phyloP scores from a whole-genome alignment of 202 grass and related monocot genomes.

The Panicum virgatum region DNA sequence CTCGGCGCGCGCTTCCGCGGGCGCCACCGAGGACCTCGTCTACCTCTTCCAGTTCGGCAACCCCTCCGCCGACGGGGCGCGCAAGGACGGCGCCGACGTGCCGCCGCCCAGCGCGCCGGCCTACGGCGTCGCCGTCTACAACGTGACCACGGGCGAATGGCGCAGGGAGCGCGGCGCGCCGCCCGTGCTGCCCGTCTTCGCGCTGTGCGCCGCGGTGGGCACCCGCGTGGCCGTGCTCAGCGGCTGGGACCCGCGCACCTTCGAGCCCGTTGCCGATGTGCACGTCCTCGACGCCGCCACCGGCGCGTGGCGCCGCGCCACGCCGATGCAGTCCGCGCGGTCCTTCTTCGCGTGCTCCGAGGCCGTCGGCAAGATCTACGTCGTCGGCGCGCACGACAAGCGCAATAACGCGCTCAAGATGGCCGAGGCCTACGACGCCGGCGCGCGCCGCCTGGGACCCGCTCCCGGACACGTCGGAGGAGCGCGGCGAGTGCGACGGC shows the following conservation, averaged over 20 bases:
- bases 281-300: constrained; percentile 56
- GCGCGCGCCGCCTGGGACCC: constrained; percentile 48
- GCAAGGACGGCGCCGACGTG: constrained; percentile 4
- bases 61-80: constrained; percentile 11
- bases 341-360: constrained; percentile 78
- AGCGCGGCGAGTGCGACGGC: constrained; percentile 81
- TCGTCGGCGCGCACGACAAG: constrained; percentile 70
- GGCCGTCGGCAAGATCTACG: constrained; percentile 50
- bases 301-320: constrained; percentile 42
- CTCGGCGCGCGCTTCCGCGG: constrained; percentile 29
- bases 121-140: constrained; percentile 59
- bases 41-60: constrained; percentile 59
- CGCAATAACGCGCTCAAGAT: constrained; percentile 82
- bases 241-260: constrained; percentile 62
- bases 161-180: constrained; percentile 24
- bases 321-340: constrained; percentile 51
- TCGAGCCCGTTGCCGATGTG: constrained; percentile 64
- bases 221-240: constrained; percentile 44
- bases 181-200: constrained; percentile 58
- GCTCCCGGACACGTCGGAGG: constrained; percentile 69
- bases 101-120: constrained; percentile 24
- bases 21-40: constrained; percentile 54
- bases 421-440: constrained; percentile 58
- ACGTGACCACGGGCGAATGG: constrained; percentile 63
- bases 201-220: constrained; percentile 64